Conservation (phyloP, 2,329 filamentous ascomycete species). For the Alternaria tenuissima region DNA sequence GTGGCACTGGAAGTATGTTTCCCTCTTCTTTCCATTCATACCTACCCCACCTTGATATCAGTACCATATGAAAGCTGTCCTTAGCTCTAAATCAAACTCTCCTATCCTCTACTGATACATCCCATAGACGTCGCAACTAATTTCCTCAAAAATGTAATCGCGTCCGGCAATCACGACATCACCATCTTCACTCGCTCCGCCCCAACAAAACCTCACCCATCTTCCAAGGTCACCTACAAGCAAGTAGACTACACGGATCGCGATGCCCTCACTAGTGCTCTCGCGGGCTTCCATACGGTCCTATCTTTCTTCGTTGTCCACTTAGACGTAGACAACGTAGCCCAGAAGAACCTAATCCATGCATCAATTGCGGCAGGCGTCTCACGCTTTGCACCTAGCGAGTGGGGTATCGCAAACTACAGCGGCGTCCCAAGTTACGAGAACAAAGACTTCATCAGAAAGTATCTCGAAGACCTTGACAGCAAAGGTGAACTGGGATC, state of each 20-base stretch:
- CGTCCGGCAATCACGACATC: slow-evolving; percentile 62
- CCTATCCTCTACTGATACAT: background rate
- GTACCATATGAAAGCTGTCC: background rate
- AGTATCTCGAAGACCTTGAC: slow-evolving; percentile 60
- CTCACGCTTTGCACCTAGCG: slow-evolving; percentile 40
- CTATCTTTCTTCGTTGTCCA: slow-evolving; percentile 54
- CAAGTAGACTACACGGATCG: slow-evolving; percentile 58
- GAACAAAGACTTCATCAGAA: slow-evolving; percentile 60
- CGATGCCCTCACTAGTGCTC: slow-evolving; percentile 45
- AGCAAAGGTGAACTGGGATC: slow-evolving; percentile 58
- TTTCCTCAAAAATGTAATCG: slow-evolving; percentile 60
- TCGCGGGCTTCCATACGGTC: slow-evolving; percentile 60
- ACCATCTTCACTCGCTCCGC: slow-evolving; percentile 58
- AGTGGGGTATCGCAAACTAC: slow-evolving; percentile 41
- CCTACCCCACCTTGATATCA: background rate
- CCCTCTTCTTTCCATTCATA: background rate
- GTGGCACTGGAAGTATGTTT: slow-evolving; percentile 48
- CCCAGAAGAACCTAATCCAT: slow-evolving; percentile 45
- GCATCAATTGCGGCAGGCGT: slow-evolving; percentile 43
- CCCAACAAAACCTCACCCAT: slow-evolving; percentile 12
- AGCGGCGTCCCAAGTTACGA: slow-evolving; percentile 58
- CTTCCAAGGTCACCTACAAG: slow-evolving; percentile 51
- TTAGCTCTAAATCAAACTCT: background rate
- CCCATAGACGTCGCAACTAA: slow-evolving; percentile 61
- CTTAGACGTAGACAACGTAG: slow-evolving; percentile 31